A percentile compares a stretch with the other conserved stretches of the same genome.
Conservation (phyloP, 371 early-diverging fungal genomes). For the Apophysomyces trapeziformis region DNA sequence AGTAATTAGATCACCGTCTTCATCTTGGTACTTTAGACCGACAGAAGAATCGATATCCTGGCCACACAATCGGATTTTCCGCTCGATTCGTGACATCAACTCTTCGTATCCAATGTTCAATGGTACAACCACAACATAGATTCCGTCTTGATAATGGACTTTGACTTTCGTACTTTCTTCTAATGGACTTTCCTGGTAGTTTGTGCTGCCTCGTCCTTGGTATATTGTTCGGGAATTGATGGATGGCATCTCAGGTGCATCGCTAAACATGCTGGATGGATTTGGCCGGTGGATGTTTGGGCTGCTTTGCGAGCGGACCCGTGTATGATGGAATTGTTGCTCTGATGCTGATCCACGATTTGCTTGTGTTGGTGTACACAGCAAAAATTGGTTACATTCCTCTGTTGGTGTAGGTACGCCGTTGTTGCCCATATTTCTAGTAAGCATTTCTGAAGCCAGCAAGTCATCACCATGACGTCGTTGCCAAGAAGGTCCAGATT, state of each 20-base stretch:
- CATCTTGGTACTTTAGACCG: conserved; percentile 80
- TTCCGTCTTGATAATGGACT: conserved; percentile 75
- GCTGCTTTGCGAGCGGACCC: conserved; percentile 54
- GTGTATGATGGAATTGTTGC: conserved; percentile 21
- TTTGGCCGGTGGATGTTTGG: conserved; percentile 47
- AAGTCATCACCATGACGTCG: conserved; percentile 9
- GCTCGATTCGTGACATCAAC: conserved; percentile 71
- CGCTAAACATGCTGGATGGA: conserved; percentile 7
- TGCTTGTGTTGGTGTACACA: conserved; percentile 7
- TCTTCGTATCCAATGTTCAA: conserved; percentile 68
- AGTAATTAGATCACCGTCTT: conserved; percentile 82
- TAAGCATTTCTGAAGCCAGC: conserved; percentile 3
- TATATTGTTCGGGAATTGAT: neutral
- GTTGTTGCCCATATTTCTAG: conserved; percentile 11
- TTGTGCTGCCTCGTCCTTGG: neutral
- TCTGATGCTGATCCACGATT: neutral
- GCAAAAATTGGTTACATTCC: neutral
- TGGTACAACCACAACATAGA: conserved; percentile 82
- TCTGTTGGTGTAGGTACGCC: conserved; percentile 12
- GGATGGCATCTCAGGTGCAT: neutral
- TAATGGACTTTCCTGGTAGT: neutral
- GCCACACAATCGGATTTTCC: conserved; percentile 59
- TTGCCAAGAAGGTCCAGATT: neutral
- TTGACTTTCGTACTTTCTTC: conserved; percentile 61
- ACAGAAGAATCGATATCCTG: conserved; percentile 41